Conservation (phyloP, 495 filamentous ascomycete species). For the Recurvomyces mirabilis region DNA sequence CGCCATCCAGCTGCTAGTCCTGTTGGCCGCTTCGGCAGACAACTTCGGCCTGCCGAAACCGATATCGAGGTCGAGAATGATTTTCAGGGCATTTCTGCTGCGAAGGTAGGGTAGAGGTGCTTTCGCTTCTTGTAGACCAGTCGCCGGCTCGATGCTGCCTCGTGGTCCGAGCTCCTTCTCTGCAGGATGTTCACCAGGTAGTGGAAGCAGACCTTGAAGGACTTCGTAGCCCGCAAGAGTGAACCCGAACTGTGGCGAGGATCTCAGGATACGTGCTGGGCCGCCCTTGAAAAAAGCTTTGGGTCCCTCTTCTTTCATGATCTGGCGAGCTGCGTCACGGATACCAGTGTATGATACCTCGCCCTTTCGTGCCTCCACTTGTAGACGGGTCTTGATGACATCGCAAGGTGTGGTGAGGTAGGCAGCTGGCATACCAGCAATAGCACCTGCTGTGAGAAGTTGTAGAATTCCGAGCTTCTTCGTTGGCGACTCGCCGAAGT, state of each 20-base stretch:
- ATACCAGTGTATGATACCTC: slow-evolving; percentile 76
- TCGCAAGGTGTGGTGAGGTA: slow-evolving; percentile 97
- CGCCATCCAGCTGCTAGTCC: no score
- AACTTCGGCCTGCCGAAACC: slow-evolving; percentile 59
- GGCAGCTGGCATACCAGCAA: slow-evolving; percentile 96
- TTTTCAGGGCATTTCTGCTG: slow-evolving; percentile 89
- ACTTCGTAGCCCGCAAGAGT: slow-evolving; percentile 92
- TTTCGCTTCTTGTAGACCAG: slow-evolving; percentile 46
- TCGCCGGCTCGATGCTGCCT: slow-evolving; percentile 42
- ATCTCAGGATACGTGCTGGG: slow-evolving; percentile 84
- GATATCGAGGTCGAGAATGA: slow-evolving; percentile 87
- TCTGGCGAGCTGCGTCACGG: slow-evolving; percentile 73
- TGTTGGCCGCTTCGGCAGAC: neutral
- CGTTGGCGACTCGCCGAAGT: slow-evolving; percentile 80
- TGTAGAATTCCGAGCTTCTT: slow-evolving; percentile 88
- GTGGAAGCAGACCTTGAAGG: slow-evolving; percentile 69
- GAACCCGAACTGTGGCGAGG: slow-evolving; percentile 95
- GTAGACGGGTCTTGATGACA: slow-evolving; percentile 96
- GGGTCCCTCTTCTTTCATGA: slow-evolving; percentile 85
- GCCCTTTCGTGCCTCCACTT: slow-evolving; percentile 93
- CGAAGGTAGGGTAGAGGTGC: slow-evolving; percentile 70
- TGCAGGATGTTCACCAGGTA: slow-evolving; percentile 46
- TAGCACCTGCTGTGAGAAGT: slow-evolving; percentile 87
- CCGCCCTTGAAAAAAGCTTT: slow-evolving; percentile 97
- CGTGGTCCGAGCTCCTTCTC: slow-evolving; percentile 21